phyloP scores from a whole-genome alignment of 2,329 filamentous ascomycete species.

The Colletotrichum sp. region DNA sequence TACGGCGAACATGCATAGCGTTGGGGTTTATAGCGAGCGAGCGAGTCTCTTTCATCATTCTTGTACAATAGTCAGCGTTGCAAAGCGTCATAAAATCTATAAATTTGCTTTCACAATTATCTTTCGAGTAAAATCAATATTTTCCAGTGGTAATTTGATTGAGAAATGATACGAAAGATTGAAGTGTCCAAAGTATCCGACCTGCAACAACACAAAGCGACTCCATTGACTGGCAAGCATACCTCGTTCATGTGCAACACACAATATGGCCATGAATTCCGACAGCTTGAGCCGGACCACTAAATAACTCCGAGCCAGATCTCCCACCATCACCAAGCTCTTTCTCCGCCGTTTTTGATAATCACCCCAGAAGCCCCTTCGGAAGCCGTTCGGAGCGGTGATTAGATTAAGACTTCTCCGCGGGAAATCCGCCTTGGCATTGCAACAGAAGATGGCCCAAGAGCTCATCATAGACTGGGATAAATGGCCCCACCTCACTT shows the following conservation, averaged over 20 bases:
- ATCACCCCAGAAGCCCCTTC: neutral
- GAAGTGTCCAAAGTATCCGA: neutral
- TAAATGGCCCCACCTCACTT: neutral
- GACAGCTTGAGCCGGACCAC: neutral
- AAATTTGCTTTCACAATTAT: neutral
- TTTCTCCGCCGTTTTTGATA: neutral
- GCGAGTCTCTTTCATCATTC: neutral
- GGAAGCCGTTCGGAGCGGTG: neutral
- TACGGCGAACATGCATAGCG: neutral
- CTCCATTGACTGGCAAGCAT: too few relatives aligned
- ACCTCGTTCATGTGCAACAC: neutral
- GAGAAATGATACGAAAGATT: neutral
- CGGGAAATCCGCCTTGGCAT: neutral
- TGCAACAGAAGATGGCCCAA: neutral
- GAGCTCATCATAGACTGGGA: neutral
- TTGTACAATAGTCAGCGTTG: neutral
- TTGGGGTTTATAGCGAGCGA: neutral
- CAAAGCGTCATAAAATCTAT: neutral
- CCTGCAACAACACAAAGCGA: too few relatives aligned
- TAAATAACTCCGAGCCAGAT: neutral
- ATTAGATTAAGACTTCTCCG: neutral
- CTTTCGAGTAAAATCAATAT: accelerated
- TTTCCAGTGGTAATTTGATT: neutral
- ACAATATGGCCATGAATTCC: neutral
- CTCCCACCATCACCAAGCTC: neutral